Percentiles rank a stretch among this genome's conserved stretches.
Conservation (phyloP, 345 rosid species). For the Citrus hindsii region DNA sequence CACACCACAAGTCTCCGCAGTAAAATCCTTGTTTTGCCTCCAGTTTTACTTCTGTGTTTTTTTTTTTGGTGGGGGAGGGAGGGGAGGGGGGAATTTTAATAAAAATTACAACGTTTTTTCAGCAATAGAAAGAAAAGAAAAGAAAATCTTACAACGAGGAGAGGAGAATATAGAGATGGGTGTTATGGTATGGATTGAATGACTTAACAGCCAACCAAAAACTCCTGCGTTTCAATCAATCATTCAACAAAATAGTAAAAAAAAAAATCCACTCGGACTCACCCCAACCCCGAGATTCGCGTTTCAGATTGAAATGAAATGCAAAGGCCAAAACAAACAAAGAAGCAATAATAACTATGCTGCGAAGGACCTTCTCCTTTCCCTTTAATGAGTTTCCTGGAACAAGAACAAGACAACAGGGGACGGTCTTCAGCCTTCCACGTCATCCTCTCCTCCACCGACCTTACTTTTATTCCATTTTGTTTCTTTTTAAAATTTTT, state of each 20-base stretch:
- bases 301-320: neutral
- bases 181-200: no score
- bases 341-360: neutral
- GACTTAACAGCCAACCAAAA: neutral
- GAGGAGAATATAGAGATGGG: no score
- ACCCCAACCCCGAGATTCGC: neutral
- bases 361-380: neutral
- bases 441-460: neutral
- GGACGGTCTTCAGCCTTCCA: conserved; percentile 9
- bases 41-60: neutral
- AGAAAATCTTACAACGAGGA: neutral
- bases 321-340: neutral
- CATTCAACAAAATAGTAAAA: neutral
- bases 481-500: neutral
- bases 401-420: neutral
- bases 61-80: no score
- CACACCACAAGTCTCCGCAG: conserved; percentile 19
- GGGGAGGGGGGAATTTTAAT: no score
- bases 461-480: no score
- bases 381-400: neutral
- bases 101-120: neutral
- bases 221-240: neutral
- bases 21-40: conserved; percentile 12
- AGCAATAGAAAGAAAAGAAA: neutral
- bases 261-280: neutral